Conservation (phyloP, 495 filamentous ascomycete genomes). For the Echria macrotheca region DNA sequence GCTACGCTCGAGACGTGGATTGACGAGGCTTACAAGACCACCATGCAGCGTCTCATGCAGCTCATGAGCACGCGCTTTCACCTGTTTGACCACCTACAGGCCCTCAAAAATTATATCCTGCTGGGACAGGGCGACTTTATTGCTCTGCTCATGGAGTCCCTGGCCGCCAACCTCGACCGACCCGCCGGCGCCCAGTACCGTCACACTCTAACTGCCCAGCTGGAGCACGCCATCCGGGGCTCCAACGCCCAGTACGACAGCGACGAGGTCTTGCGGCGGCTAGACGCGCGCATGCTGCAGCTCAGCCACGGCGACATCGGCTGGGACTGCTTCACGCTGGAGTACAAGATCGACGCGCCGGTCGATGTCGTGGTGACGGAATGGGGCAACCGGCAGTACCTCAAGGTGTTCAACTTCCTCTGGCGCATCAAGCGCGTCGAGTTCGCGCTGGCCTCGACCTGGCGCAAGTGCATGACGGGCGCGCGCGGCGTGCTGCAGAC, state of each 20-base stretch:
- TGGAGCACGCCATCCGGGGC: slow-evolving; percentile 94
- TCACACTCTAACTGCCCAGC: slow-evolving; percentile 90
- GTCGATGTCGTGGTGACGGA: slow-evolving; percentile 97
- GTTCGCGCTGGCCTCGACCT: slow-evolving; percentile 82
- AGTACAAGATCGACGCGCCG: slow-evolving; percentile 97
- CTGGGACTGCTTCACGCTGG: slow-evolving; percentile 98
- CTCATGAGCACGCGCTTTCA: slow-evolving; percentile 93
- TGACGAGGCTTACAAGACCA: slow-evolving; percentile 94
- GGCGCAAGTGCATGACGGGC: slow-evolving; percentile 95
- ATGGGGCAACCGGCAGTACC: slow-evolving; percentile 89
- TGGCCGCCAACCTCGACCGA: slow-evolving; percentile 85
- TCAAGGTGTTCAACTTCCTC: slow-evolving; percentile 98
- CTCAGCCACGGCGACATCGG: slow-evolving; percentile 94
- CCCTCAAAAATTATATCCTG: slow-evolving; percentile 90
- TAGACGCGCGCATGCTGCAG: slow-evolving; percentile 95
- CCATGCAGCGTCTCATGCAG: slow-evolving; percentile 90
- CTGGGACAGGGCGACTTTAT: slow-evolving; percentile 98
- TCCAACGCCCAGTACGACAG: slow-evolving; percentile 96
- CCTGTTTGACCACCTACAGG: slow-evolving; percentile 84
- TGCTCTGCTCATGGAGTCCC: slow-evolving; percentile 91
- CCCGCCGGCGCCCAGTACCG: slow-evolving; percentile 94
- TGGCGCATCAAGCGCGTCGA: slow-evolving; percentile 98
- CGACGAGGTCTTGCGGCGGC: slow-evolving; percentile 82
- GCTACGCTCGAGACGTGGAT: slow-evolving; percentile 87
- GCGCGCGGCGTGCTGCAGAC: slow-evolving; percentile 83